Percentiles rank a stretch among this genome's conserved stretches.
These are phyloP conservation scores for Suhomyces atakaporum DNA, from an alignment of 1,139 yeast species.

Conservation along the genomic window DNA sequence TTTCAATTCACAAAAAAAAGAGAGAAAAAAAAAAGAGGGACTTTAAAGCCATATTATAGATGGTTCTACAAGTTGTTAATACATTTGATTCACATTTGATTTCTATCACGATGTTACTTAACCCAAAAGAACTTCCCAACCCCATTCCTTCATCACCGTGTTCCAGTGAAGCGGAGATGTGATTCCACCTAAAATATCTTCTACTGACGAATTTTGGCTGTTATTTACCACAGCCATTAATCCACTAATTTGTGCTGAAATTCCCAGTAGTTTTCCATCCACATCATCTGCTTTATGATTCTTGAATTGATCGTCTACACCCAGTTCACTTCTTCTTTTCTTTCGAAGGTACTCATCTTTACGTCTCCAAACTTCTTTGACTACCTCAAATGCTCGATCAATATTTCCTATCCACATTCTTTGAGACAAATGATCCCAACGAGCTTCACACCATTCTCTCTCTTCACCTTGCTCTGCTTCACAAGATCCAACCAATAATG, in stretches of 20 bases:
- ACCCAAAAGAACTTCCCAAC: slow-evolving; percentile 66
- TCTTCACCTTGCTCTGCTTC: slow-evolving; percentile 62
- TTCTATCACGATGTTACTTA: slow-evolving; percentile 13
- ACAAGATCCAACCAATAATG: slow-evolving; percentile 63
- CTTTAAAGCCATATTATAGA: no score
- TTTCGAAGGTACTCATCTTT: slow-evolving; percentile 45
- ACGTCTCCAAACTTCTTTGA: slow-evolving; percentile 67
- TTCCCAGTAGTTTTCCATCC: slow-evolving; percentile 25
- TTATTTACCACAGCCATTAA: slow-evolving; percentile 45
- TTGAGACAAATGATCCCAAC: slow-evolving; percentile 58
- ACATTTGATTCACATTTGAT: neutral
- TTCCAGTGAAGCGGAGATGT: slow-evolving; percentile 67
- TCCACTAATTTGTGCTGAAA: slow-evolving; percentile 43
- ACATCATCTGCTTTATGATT: slow-evolving; percentile 19
- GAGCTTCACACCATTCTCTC: slow-evolving; percentile 59
- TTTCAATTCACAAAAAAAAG: no score
- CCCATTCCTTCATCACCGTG: slow-evolving; percentile 71
- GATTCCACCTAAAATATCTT: slow-evolving; percentile 43
- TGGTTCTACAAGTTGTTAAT: no score
- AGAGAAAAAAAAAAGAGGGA: no score
- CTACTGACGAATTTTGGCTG: slow-evolving; percentile 29
- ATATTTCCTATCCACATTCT: slow-evolving; percentile 67
- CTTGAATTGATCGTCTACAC: slow-evolving; percentile 6
- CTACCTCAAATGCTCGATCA: slow-evolving; percentile 66
- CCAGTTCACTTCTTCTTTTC: slow-evolving; percentile 18